Evolutionary conservation across 169 alveolate genomes (phyloP), one percentile per base, ranked within the genome.

Genomic region (Plasmodium ovale): DNA sequence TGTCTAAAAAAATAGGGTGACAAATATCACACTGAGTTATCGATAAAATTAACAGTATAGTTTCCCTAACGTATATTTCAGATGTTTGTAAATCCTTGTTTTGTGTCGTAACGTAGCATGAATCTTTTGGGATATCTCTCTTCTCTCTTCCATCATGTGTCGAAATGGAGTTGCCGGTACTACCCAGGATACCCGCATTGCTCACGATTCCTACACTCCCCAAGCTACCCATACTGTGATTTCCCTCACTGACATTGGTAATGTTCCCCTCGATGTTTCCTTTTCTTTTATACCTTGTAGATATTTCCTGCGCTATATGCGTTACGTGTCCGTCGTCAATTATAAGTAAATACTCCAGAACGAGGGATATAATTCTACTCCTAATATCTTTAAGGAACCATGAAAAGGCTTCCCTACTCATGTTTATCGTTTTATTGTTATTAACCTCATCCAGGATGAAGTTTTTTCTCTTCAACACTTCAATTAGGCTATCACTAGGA

Each of bases 321-420:
- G 93, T 92, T 10, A 95, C 87, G 37, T 92, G 35, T 58, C 95
- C 96, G 47, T 93, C 87, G 59, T 94, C 95, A 21, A 89, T 51
- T 29, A 92, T 82, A 44, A 71, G 68, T 25, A 92, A 88, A 72
- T 73, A 92, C 19, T 94, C 97, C 7, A 93, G 93, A 23, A 95
- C 69, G 27, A 95, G 72, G 10, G 97, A 94, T 39, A 69, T 70
- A 47, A 95, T 70, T 92, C 95, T 96, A 44, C 92, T 88, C 39
- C 92, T 60, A 4, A 94, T 87, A 47, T 95, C 97, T 85, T 94
- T 94, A 58, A 95, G 64, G 54, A 95, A 62, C 97, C 97, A 95
- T 14, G 96, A 90, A 56, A 95, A 87, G 1, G 97, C 96, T 69
- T 94, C 97, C 27, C 96, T 67, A 44, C 94, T 88, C 95, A 95